phyloP scores from a whole-genome alignment of 1,284 basidiomycete genomes.

The Entoloma clypeatum region DNA sequence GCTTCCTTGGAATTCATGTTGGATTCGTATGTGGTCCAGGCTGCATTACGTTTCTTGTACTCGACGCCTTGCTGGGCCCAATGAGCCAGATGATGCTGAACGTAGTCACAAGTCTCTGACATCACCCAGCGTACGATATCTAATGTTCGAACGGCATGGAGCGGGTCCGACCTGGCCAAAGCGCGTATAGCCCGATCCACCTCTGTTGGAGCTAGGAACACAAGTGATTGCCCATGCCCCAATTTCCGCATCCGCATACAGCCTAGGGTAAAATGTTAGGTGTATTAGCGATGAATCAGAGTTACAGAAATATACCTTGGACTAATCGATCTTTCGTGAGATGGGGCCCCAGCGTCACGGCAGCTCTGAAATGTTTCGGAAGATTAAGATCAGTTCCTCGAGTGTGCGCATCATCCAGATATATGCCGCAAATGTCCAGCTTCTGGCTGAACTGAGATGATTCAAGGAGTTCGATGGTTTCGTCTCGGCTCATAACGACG shows the following conservation, averaged over 20 bases:
- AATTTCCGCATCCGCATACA: slow-evolving; percentile 51
- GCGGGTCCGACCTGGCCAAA: background rate
- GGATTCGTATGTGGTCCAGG: slow-evolving; percentile 26
- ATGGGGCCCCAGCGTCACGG: slow-evolving; percentile 50
- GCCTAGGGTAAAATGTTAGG: slow-evolving; percentile 23
- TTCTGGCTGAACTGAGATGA: slow-evolving; percentile 42
- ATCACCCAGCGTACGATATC: slow-evolving; percentile 47
- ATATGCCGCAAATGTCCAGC: slow-evolving; percentile 44
- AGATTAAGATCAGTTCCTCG: slow-evolving; percentile 54
- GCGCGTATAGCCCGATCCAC: slow-evolving; percentile 39
- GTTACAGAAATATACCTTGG: slow-evolving; percentile 38
- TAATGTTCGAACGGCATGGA: slow-evolving; percentile 1
- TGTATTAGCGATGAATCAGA: background rate
- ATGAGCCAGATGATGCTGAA: slow-evolving; percentile 35
- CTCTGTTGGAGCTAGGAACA: slow-evolving; percentile 48
- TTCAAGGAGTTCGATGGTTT: slow-evolving; percentile 33
- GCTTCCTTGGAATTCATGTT: background rate
- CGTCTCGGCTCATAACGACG: slow-evolving; percentile 39
- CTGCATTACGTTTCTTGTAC: slow-evolving; percentile 30
- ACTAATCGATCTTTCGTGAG: slow-evolving; percentile 51
- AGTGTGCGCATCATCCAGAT: slow-evolving; percentile 58
- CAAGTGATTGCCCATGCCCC: slow-evolving; percentile 45
- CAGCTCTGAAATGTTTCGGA: slow-evolving; percentile 40
- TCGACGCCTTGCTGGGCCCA: slow-evolving; percentile 50
- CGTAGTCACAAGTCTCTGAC: slow-evolving; percentile 41